These are phyloP conservation scores for Botryosphaeria dothidea DNA, from an alignment of 2,329 filamentous ascomycete species.

Conservation along the genomic window DNA sequence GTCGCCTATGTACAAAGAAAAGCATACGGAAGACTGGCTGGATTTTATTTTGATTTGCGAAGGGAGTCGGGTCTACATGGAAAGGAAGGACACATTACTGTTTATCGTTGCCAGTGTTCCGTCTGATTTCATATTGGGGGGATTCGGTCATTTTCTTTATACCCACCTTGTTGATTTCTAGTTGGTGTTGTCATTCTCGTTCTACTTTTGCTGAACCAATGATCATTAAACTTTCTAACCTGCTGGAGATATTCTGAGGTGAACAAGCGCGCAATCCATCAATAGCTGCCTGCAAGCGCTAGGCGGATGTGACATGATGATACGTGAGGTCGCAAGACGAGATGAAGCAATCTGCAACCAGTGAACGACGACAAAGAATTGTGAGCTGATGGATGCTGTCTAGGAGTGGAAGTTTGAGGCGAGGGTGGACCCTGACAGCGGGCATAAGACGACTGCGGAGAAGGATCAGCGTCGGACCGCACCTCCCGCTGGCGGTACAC, in stretches of 20 bases:
- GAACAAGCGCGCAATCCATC: too few relatives aligned
- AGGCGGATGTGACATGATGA: not conserved
- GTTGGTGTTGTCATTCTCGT: not conserved
- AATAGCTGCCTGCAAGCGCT: too few relatives aligned
- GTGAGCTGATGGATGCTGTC: not conserved
- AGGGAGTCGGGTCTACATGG: not conserved
- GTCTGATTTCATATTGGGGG: not conserved
- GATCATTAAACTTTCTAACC: not conserved
- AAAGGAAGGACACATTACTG: not conserved
- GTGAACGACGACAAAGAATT: not conserved
- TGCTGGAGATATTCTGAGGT: not conserved
- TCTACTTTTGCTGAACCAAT: not conserved
- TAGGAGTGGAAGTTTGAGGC: not conserved
- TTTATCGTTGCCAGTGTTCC: not conserved
- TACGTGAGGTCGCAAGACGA: not conserved
- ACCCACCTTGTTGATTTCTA: not conserved
- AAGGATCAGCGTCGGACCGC: constrained; percentile 12
- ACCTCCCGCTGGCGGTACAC: not conserved
- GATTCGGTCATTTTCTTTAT: constrained; percentile 16
- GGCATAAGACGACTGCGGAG: not conserved
- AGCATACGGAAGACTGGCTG: not conserved
- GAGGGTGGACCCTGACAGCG: not conserved
- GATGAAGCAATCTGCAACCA: not conserved
- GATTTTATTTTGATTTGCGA: not conserved
- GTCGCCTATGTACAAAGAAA: not conserved